Base-by-base conservation (phyloP, 345 rosid species). In the Aquilaria yunnanensis region DNA sequence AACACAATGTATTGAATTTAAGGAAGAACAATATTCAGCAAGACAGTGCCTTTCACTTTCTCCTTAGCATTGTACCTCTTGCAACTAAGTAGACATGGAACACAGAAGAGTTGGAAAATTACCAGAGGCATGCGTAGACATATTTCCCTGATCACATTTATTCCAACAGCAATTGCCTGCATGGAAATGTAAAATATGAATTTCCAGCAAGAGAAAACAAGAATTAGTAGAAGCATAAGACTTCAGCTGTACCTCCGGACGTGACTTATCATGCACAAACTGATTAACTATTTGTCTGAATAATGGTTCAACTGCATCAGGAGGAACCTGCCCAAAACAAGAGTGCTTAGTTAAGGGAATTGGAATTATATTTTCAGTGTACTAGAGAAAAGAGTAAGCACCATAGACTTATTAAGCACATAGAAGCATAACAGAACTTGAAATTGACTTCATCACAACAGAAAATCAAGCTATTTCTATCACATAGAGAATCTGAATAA, bases 251-350 rank as follows among this genome's bases (percentile, higher is more conserved):
- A 85, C 99, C 96, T 90, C 99, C 12, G 99, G 75, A 56, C 96
- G 96, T 68, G 99, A 94, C 29, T 69, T 81, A 65, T 94, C 97
- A 51, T 88, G 95, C 55, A 90, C 93, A 82, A 94, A 94, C 53
- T 94, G 90, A 75, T 94, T 90, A 53, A 87, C 99, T 54, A 94
- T 85, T 79, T 94, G 97, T 75, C 70, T 86, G 67, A 94, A 91
- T 67, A 94, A 75, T 61, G 97, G 93, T 67, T 94, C 95, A 72
- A 86, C 97, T n/a, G 91, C 96, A 83, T 94, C 97, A 53, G 99
- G 91, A 72, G 96, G 97, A 64, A 94, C 91, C 99, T 94, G 66
- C 61, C 67, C 45, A 29, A 71, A 32, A 66, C 30, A 72, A 63
- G 34, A 57, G 31, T 67, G 30, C 13, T 60, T 51, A 57, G 32